Evolutionary conservation across 495 filamentous ascomycete genomes (phyloP), one percentile per base, ranked within the genome.

Genomic region (Penicillium paxilli): DNA sequence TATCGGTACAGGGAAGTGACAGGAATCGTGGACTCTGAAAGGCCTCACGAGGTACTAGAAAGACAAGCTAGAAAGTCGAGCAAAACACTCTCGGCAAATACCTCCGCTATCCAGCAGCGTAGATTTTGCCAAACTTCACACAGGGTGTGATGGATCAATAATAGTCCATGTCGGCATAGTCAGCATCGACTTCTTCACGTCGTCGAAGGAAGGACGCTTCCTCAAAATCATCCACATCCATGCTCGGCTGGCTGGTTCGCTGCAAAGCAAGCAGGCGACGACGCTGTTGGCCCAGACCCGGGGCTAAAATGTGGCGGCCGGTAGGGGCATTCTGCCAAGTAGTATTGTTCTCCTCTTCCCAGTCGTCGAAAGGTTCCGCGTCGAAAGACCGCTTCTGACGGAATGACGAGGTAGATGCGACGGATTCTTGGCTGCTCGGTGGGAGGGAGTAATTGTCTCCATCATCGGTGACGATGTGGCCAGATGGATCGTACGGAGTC

Each of bases 341-440:
- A 20, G 33, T 12, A 24, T 16, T 26, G 20, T 45, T 30, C 30
- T 44, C 25, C 44, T 51, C 49, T 17, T 56, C 45, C 19, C 25
- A 58, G 8, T 68, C 57, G 28, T 80, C 70, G 42, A 91, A 81
- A 32, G 75, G 69, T 20, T 86, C 83, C 5, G 51, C 33, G 28
- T 54, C 49, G 20, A 63, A 51, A 3, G 44, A 17, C 25, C 67
- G 60, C 50, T 69, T 71, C 21, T 63, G 63, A 0, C 58, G 52
- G 14, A 41, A 52, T 1, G 62, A 62, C 1, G 10, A 23, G 0
- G 48, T 52, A 1, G 74, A 72, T 20, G 50, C 17, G 25, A 50
- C 49, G 3, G 75, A 78, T 26, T 75, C 71, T 59, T 80, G 78
- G 50, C 77, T 78, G 54, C 75, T 78, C 0, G 73, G 54, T 3